phyloP scores from a whole-genome alignment of 805 yeast species.

The Zygoascus flipseniorum region DNA sequence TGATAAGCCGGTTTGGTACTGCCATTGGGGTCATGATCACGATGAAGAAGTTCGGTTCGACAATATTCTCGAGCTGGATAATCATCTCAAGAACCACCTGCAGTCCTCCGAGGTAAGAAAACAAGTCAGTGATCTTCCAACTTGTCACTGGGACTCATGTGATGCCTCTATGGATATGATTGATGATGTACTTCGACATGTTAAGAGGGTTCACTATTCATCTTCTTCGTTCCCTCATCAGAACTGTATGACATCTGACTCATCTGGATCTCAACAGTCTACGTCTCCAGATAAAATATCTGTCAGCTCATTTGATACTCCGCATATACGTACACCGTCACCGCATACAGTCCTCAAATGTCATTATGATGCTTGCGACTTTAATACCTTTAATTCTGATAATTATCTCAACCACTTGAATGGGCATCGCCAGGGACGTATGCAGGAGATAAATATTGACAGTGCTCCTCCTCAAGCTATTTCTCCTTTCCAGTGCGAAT shows the following conservation, averaged over 20 bases:
- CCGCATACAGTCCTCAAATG: slow-evolving; percentile 31
- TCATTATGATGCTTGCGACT: slow-evolving; percentile 61
- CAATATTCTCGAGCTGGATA: slow-evolving; percentile 23
- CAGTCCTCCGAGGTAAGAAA: slow-evolving; percentile 1
- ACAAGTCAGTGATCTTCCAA: slow-evolving; percentile 9
- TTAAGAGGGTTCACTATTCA: slow-evolving; percentile 18
- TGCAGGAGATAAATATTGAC: neutral
- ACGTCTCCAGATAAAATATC: neutral
- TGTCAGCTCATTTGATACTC: neutral
- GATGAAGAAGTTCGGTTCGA: slow-evolving; percentile 23
- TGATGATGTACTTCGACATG: slow-evolving; percentile 22
- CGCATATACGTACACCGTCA: slow-evolving; percentile 1
- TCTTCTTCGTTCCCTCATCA: slow-evolving; percentile 12
- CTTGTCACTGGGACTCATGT: slow-evolving; percentile 35
- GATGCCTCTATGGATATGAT: slow-evolving; percentile 24
- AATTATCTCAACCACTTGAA: slow-evolving; percentile 41
- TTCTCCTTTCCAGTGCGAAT: slow-evolving; percentile 47
- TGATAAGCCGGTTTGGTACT: slow-evolving; percentile 15
- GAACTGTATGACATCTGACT: neutral
- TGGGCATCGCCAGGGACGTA: slow-evolving; percentile 14
- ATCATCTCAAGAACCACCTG: neutral
- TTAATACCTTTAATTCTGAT: slow-evolving; percentile 31
- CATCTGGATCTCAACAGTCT: neutral
- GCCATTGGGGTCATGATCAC: slow-evolving; percentile 31
- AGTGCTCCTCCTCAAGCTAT: neutral